phyloP scores from a whole-genome alignment of 805 yeast species.

The Wickerhamomyces chaumierensis region DNA sequence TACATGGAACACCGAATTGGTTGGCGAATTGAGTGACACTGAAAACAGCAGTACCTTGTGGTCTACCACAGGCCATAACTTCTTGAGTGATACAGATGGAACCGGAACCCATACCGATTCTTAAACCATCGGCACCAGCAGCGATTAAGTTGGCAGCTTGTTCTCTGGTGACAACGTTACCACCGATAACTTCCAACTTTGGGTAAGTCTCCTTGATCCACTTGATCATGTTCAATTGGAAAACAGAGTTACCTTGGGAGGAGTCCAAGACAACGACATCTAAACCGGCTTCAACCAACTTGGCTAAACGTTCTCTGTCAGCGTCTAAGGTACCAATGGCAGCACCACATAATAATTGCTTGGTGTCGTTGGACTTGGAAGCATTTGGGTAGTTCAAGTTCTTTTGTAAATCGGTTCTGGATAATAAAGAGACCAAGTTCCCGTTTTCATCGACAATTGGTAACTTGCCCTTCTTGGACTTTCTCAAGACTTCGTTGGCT shows the following conservation, averaged over 20 bases:
- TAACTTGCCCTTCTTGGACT: constrained; percentile 93
- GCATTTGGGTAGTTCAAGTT: constrained; percentile 90
- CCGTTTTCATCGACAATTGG: constrained; percentile 79
- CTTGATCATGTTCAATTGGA: constrained; percentile 88
- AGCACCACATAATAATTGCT: constrained; percentile 97
- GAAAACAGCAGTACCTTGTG: constrained; percentile 98
- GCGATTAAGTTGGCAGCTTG: constrained; percentile 92
- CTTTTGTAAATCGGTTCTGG: constrained; percentile 95
- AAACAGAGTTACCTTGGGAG: constrained; percentile 93
- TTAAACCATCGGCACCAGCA: constrained; percentile 96
- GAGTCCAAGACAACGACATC: constrained; percentile 95
- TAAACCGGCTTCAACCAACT: constrained; percentile 90
- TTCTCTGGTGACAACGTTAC: constrained; percentile 97
- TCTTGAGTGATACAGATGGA: constrained; percentile 99
- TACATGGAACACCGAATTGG: constrained; percentile 95
- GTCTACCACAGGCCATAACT: constrained; percentile 99
- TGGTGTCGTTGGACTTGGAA: constrained; percentile 83
- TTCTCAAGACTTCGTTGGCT: constrained; percentile 85
- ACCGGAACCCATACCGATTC: constrained; percentile 99
- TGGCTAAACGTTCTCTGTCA: constrained; percentile 74
- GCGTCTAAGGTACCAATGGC: constrained; percentile 91
- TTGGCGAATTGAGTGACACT: constrained; percentile 89
- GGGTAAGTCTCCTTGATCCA: constrained; percentile 80
- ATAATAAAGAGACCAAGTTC: constrained; percentile 74
- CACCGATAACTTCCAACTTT: constrained; percentile 82